Base-by-base conservation (phyloP, 2,329 filamentous ascomycete species). In the Colletotrichum shisoi region DNA sequence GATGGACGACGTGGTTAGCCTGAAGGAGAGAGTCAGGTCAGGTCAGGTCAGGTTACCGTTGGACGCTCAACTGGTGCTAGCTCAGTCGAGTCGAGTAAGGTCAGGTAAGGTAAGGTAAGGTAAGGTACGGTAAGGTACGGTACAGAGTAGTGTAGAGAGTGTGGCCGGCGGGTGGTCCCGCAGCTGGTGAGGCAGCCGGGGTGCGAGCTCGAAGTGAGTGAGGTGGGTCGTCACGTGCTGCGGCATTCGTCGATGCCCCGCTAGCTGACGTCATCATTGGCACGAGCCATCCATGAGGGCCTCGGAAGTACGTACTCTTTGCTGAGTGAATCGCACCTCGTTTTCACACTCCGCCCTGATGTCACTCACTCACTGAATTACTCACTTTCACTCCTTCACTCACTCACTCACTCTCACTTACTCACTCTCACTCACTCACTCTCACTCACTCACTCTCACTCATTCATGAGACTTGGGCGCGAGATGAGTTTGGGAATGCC, bases 221-320 rank as follows among this genome's bases (percentile, higher is more conserved):
- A 57, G 56, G n/a, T 57, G 21, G 34, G 40, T 9, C 24, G 52
- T 57, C 54, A 57, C 54, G 54, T 57, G 54, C 12, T 13, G 1
- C 27, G 54, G 17, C n/a, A 58, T 19, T 17, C n/a, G n/a, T n/a
- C n/a, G n/a, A n/a, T 21, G 45, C 21, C 45, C 19, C 40, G 57
- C 15, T 9, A 17, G 2, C 21, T 51, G 57, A 59, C 45, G 57
- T 59, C 46, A 59, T 17, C 3, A 4, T 13, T 13, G 3, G 51
- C 51, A 24, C 51, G 11, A 19, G 24, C 34, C 34, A 54, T 40
- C 34, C 12, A 19, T 12, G 34, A 54, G 51, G 19, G 19, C 34
- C 9, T 2, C 13, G 5, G 13, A 2, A 7, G 53, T 57, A 57
- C 53, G 24, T 57, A 45, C 21, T 11, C 12, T 31, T 24, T 21